Conservation (phyloP, 306 rosid species). For the Quercus rubra region DNA sequence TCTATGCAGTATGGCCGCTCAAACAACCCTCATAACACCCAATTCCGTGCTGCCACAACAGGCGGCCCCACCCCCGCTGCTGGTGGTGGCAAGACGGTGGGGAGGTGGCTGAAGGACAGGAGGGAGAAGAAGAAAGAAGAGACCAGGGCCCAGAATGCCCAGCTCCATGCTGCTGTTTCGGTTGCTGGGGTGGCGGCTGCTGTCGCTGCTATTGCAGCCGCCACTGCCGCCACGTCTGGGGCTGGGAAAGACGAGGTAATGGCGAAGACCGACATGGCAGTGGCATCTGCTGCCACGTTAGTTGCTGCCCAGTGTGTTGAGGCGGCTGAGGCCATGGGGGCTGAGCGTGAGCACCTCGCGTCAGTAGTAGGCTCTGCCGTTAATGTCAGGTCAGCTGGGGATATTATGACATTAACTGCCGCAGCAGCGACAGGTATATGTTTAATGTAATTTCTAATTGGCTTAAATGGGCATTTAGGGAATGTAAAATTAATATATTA, state of each 20-base stretch:
- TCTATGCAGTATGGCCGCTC: constrained; percentile 54
- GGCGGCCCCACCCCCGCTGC: constrained; percentile 15
- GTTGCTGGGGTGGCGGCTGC: constrained; percentile 93
- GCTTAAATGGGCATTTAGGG: background rate
- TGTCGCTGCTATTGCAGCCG: constrained; percentile 76
- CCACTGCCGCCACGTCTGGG: constrained; percentile 65
- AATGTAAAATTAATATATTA: background rate
- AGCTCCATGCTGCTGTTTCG: constrained; percentile 83
- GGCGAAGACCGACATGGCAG: constrained; percentile 75
- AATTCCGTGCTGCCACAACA: constrained; percentile 25
- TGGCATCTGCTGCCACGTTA: constrained; percentile 88
- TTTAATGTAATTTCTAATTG: background rate
- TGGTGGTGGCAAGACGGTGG: constrained; percentile 71
- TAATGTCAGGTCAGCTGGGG: constrained; percentile 83
- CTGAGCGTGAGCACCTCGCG: constrained; percentile 81
- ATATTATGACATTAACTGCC: constrained; percentile 85
- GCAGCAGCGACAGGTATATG: constrained; percentile 76
- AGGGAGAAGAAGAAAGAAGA: constrained; percentile 94
- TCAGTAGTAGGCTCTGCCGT: constrained; percentile 87
- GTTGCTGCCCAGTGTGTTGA: constrained; percentile 97
- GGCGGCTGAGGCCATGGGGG: constrained; percentile 91
- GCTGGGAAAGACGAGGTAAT: constrained; percentile 55
- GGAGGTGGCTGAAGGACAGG: constrained; percentile 92
- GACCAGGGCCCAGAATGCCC: constrained; percentile 77
- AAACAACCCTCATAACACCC: constrained; percentile 30